These are phyloP conservation scores for Cercophora sp. DNA, from an alignment of 495 filamentous ascomycete genomes.

Conservation along the genomic window DNA sequence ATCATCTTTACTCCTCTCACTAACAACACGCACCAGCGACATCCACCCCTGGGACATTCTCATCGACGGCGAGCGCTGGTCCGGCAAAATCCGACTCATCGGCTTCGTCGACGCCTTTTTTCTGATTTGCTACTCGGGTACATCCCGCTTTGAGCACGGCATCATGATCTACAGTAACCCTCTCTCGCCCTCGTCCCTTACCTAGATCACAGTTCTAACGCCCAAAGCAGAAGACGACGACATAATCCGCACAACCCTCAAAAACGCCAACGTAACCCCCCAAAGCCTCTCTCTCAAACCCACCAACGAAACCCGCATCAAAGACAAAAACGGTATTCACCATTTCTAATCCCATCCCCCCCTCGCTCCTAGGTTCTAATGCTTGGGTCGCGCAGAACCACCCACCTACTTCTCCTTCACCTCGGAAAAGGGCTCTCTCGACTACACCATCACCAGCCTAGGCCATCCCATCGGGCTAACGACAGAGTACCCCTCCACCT, in stretches of 20 bases:
- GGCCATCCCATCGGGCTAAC: slow-evolving; percentile 32
- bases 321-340: slow-evolving; percentile 5
- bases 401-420: slow-evolving; percentile 31
- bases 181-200: background rate
- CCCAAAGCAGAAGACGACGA: slow-evolving; percentile 35
- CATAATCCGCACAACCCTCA: slow-evolving; percentile 27
- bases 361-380: too few relatives aligned
- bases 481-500: slow-evolving; percentile 29
- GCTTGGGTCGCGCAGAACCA: too few relatives aligned
- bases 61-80: slow-evolving; percentile 37
- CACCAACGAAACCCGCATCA: slow-evolving; percentile 19
- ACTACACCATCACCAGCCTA: slow-evolving; percentile 35
- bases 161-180: slow-evolving; percentile 43
- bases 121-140: slow-evolving; percentile 39
- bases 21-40: slow-evolving; percentile 21
- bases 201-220: background rate
- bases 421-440: slow-evolving; percentile 22
- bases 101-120: slow-evolving; percentile 42
- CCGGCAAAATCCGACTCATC: slow-evolving; percentile 37
- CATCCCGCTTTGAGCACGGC: slow-evolving; percentile 36
- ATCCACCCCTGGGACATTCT: slow-evolving; percentile 42
- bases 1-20: background rate
- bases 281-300: slow-evolving; percentile 19
- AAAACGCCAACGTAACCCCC: slow-evolving; percentile 14
- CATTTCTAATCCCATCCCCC: too few relatives aligned